These are phyloP conservation scores for Arthrobotrys entomopaga DNA, from an alignment of 2,329 filamentous ascomycete genomes.

Conservation along the genomic window DNA sequence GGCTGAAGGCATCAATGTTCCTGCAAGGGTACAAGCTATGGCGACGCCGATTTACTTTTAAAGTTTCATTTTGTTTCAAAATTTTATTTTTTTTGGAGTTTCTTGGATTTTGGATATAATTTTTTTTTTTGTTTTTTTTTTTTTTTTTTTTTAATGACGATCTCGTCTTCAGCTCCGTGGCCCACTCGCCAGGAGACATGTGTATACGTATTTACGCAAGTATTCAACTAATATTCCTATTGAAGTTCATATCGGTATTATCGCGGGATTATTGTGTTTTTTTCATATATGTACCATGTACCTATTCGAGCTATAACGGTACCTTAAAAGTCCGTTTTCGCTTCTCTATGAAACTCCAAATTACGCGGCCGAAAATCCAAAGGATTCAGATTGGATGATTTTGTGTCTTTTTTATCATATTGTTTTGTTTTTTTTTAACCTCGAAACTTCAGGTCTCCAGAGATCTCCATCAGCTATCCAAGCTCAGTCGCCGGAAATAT, in stretches of 20 bases:
- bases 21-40: slow-evolving; percentile 39
- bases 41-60: slow-evolving; percentile 43
- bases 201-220: slow-evolving; percentile 5
- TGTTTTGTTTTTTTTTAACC: too few relatives aligned
- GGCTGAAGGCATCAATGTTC: slow-evolving; percentile 39
- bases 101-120: background rate
- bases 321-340: background rate
- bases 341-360: background rate
- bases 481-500: background rate
- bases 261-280: slow-evolving; percentile 14
- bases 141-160: slow-evolving; percentile 13
- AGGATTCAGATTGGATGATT: too few relatives aligned
- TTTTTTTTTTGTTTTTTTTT: slow-evolving; percentile 5
- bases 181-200: slow-evolving; percentile 1
- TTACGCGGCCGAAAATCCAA: too few relatives aligned
- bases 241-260: slow-evolving; percentile 14
- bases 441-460: too few relatives aligned
- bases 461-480: too few relatives aligned
- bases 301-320: background rate
- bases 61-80: background rate
- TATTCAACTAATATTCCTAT: slow-evolving; percentile 22
- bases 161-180: background rate
- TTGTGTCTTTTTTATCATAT: too few relatives aligned
- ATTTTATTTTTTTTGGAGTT: background rate
- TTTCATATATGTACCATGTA: background rate